These are phyloP conservation scores for Mortierella sp. DNA, from an alignment of 371 early-diverging fungal species.

Conservation along the genomic window DNA sequence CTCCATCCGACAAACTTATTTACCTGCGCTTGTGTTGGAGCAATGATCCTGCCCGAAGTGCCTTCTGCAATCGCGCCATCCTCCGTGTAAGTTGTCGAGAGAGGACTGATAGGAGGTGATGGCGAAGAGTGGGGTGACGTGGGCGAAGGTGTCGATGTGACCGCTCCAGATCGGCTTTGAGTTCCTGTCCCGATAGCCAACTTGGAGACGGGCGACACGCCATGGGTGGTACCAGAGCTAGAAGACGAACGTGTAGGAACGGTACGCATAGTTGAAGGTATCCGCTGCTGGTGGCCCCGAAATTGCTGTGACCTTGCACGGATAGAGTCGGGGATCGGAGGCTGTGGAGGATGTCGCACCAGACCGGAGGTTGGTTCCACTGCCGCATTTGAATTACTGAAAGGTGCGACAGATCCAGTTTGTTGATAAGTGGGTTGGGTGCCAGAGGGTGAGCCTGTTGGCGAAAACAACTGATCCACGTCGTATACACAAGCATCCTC, in stretches of 20 bases:
- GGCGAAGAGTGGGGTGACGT: slow-evolving; percentile 18
- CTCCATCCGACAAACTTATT: neutral
- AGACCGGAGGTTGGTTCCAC: neutral
- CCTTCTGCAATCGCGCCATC: neutral
- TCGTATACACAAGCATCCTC: neutral
- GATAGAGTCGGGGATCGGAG: neutral
- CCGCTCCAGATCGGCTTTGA: neutral
- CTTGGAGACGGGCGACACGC: neutral
- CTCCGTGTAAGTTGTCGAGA: neutral
- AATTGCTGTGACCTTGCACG: neutral
- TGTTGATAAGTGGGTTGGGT: neutral
- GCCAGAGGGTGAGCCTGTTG: neutral
- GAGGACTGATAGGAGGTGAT: slow-evolving; percentile 38
- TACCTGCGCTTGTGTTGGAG: neutral
- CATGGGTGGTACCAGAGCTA: neutral
- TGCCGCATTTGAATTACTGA: neutral
- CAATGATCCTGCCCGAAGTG: neutral
- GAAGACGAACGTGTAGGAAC: neutral
- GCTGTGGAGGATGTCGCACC: neutral
- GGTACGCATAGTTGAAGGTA: neutral
- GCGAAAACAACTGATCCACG: neutral
- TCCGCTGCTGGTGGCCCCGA: neutral
- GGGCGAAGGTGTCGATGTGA: neutral
- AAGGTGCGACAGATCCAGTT: neutral
- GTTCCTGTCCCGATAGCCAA: neutral